phyloP scores from a whole-genome alignment of 768 basidiomycete genomes.

The Fomitopsis pulvina region DNA sequence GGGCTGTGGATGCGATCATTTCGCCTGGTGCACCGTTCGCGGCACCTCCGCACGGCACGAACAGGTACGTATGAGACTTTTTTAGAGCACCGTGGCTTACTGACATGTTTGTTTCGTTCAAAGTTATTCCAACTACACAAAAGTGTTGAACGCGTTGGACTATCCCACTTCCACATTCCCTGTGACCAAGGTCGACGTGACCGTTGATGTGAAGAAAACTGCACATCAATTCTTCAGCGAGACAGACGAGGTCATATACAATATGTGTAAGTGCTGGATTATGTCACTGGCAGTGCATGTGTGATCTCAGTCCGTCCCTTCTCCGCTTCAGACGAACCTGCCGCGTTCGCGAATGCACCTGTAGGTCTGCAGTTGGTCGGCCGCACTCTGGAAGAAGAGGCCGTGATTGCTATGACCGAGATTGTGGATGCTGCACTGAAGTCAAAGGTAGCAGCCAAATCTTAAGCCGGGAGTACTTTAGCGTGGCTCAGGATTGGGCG shows the following conservation, averaged over 20 bases:
- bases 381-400: slow-evolving; percentile 31
- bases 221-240: slow-evolving; percentile 32
- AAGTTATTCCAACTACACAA: slow-evolving; percentile 39
- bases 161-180: slow-evolving; percentile 59
- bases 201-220: slow-evolving; percentile 27
- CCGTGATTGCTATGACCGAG: slow-evolving; percentile 43
- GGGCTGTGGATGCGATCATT: slow-evolving; percentile 75
- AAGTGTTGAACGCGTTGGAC: slow-evolving; percentile 65
- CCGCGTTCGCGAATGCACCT: slow-evolving; percentile 27
- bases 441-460: neutral
- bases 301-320: neutral
- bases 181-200: slow-evolving; percentile 44
- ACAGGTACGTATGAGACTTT: slow-evolving; percentile 33
- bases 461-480: neutral
- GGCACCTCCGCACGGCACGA: slow-evolving; percentile 58
- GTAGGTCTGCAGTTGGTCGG: slow-evolving; percentile 31
- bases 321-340: slow-evolving; percentile 31
- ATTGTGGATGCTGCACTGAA: slow-evolving; percentile 53
- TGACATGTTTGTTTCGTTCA: neutral
- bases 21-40: slow-evolving; percentile 52
- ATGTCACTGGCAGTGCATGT: too few relatives aligned
- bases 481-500: neutral
- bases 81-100: neutral
- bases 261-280: slow-evolving; percentile 33
- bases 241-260: slow-evolving; percentile 33